These are phyloP conservation scores for Simmondsia chinensis DNA, from an alignment of 148 eudicot species.

Conservation along the genomic window DNA sequence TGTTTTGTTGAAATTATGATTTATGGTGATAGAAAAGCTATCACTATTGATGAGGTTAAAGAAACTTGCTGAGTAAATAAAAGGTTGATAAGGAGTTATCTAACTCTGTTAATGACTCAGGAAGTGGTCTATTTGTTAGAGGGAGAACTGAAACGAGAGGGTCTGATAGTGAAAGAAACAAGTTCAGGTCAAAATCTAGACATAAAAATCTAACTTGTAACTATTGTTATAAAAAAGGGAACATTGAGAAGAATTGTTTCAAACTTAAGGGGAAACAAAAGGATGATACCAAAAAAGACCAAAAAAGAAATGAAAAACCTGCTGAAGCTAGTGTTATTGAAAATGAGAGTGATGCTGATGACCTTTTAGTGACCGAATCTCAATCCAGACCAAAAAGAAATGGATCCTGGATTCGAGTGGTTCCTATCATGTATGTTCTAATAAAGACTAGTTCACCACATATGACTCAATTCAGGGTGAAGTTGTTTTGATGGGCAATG, in stretches of 20 bases:
- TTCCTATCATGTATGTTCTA: constrained; percentile 4
- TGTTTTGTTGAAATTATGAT: no score
- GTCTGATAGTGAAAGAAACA: no score
- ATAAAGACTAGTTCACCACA: background rate
- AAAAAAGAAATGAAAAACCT: background rate
- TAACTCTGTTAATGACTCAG: no score
- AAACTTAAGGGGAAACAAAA: background rate
- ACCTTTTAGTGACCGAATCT: background rate
- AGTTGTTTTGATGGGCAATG: background rate
- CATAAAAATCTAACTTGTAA: no score
- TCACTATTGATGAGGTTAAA: no score
- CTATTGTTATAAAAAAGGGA: background rate
- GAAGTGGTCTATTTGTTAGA: no score
- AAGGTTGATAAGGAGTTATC: no score
- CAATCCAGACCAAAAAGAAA: background rate
- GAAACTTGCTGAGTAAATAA: no score
- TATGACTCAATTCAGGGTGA: background rate
- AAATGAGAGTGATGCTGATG: background rate
- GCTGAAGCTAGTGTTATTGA: background rate
- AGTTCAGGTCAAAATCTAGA: no score
- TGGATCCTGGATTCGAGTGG: constrained; percentile 1
- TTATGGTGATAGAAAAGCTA: no score
- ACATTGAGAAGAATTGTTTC: background rate
- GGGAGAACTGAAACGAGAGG: no score
- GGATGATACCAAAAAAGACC: no score